A percentile compares a stretch with the other conserved stretches of the same genome.
Conservation (phyloP, 345 rosid species). For the Sonneratia alba region DNA sequence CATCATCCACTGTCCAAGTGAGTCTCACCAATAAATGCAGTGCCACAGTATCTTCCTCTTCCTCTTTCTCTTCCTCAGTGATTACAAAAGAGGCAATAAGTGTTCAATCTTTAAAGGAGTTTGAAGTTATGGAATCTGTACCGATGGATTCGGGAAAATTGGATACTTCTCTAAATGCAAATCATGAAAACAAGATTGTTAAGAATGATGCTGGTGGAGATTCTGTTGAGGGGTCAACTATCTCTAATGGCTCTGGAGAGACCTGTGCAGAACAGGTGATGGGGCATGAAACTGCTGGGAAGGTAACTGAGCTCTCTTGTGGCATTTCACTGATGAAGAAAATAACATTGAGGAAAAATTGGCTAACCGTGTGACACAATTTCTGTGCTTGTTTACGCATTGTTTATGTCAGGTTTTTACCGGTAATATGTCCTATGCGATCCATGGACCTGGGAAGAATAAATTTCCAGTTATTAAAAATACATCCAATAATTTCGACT, state of each 20-base stretch:
- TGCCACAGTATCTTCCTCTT: slow-evolving; percentile 15
- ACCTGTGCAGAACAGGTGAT: not conserved
- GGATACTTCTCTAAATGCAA: not conserved
- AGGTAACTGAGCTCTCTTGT: not conserved
- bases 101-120: slow-evolving; percentile 4
- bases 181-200: not conserved
- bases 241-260: not conserved
- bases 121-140: not conserved
- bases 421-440: too few relatives aligned
- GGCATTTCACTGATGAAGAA: not conserved
- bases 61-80: slow-evolving; percentile 3
- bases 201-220: not conserved
- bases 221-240: not conserved
- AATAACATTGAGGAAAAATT: not conserved
- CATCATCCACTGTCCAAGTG: slow-evolving; percentile 22
- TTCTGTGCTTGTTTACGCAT: not conserved
- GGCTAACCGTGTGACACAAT: not conserved
- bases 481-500: not conserved
- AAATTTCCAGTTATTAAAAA: too few relatives aligned
- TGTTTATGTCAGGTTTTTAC: not conserved
- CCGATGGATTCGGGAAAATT: not conserved
- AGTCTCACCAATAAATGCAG: slow-evolving; percentile 20
- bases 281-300: not conserved
- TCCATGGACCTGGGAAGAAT: too few relatives aligned
- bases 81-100: slow-evolving; percentile 18